Percentiles rank a stretch among this genome's conserved stretches.
Evolutionary conservation across 139 green algal species (phyloP).

Genomic region (Coccomyxa sp.): DNA sequence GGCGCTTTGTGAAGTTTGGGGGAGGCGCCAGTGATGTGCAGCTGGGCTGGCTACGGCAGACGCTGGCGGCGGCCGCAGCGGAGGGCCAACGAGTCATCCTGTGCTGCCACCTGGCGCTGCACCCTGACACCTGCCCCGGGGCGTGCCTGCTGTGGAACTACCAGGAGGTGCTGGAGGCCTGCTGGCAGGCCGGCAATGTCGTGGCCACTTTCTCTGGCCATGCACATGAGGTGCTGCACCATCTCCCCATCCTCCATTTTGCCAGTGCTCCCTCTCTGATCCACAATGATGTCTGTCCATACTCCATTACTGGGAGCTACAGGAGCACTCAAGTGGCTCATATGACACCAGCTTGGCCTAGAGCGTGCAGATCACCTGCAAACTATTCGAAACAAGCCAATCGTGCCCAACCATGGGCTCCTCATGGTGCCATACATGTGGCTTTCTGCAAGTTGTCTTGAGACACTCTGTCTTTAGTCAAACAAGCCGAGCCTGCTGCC

Average conservation of each 20-base stretch:
- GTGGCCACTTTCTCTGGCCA: constrained; percentile 62
- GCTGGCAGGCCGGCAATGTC: constrained; percentile 33
- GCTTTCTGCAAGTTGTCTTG: not conserved
- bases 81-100: constrained; percentile 43
- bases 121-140: constrained; percentile 30
- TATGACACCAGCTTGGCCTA: not conserved
- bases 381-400: not conserved
- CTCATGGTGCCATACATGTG: not conserved
- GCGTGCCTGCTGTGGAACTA: constrained; percentile 74
- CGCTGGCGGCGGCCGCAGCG: constrained; percentile 24
- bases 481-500: not conserved
- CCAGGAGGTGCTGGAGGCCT: constrained; percentile 47
- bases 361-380: not conserved
- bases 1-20: constrained; percentile 81
- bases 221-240: constrained; percentile 37
- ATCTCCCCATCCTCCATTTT: not conserved
- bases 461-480: not conserved
- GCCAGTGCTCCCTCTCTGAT: not conserved
- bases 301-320: not conserved
- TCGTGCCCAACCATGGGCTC: too few species aligned
- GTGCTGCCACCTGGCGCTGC: constrained; percentile 41
- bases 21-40: constrained; percentile 61
- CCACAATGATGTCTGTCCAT: not conserved
- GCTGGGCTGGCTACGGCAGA: constrained; percentile 63
- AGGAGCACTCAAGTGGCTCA: not conserved